These are phyloP conservation scores for Infundibulicybe gibba DNA, from an alignment of 768 basidiomycete species.

Conservation along the genomic window DNA sequence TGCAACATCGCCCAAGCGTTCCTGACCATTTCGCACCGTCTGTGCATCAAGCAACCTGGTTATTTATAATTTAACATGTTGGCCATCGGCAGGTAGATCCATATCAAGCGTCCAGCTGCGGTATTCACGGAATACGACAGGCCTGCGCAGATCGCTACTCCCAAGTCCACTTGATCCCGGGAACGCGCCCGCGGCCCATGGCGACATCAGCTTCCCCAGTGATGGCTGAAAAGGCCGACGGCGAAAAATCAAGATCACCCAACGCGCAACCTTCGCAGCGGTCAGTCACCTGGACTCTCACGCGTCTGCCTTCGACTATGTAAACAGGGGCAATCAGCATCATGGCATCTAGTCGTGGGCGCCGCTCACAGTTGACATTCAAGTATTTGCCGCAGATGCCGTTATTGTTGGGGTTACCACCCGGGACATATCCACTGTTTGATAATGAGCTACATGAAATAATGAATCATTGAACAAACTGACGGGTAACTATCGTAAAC, in stretches of 20 bases:
- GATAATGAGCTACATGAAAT: not conserved
- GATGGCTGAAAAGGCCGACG: constrained; percentile 48
- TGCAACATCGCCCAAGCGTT: no score
- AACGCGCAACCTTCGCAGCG: constrained; percentile 54
- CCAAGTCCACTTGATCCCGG: constrained; percentile 48
- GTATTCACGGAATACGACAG: no score
- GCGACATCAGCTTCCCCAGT: constrained; percentile 20
- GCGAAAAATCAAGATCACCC: constrained; percentile 62
- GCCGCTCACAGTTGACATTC: constrained; percentile 42
- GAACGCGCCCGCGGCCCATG: constrained; percentile 44
- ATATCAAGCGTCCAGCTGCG: no score
- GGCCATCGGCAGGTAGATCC: no score
- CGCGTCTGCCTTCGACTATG: constrained; percentile 48
- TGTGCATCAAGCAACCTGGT: no score
- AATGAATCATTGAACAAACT: constrained; percentile 17
- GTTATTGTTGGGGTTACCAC: constrained; percentile 69
- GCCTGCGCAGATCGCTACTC: no score
- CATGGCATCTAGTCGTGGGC: not conserved
- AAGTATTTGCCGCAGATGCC: constrained; percentile 61
- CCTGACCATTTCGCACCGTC: no score
- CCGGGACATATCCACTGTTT: constrained; percentile 7
- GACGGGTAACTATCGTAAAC: constrained; percentile 63
- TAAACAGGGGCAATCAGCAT: constrained; percentile 3
- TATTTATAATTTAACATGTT: no score
- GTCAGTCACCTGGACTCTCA: constrained; percentile 53